Evolutionary conservation across 108 stramenopile genomes (phyloP).

Genomic region (Cyclotella sp.): DNA sequence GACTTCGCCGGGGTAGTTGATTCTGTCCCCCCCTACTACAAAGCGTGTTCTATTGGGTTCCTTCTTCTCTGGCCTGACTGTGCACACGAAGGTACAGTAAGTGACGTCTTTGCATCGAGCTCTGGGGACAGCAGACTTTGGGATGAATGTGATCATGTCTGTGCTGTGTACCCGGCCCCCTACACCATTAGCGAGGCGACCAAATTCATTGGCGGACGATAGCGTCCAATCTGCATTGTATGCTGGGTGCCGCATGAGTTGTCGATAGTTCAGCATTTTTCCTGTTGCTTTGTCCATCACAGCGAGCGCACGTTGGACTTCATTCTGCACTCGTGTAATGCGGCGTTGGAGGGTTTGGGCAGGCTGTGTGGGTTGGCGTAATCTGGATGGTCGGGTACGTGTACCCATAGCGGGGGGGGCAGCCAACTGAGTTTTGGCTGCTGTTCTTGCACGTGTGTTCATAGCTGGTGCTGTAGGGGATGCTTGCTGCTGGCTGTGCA

Average conservation of each 20-base stretch:
- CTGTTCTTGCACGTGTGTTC: no score
- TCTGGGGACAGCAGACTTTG: not conserved
- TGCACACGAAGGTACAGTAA: constrained; percentile 13
- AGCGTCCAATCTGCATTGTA: not conserved
- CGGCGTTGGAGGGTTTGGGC: constrained; percentile 3
- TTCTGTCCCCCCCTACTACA: constrained; percentile 3
- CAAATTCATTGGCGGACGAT: no score
- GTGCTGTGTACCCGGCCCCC: no score
- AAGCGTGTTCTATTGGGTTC: constrained; percentile 13
- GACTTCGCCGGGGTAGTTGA: no score
- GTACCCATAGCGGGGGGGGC: no score
- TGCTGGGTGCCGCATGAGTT: not conserved
- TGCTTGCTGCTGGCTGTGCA: no score
- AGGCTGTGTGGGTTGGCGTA: not conserved
- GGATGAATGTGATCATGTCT: no score
- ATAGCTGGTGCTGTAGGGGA: no score
- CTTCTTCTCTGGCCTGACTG: constrained; percentile 10
- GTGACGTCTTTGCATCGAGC: constrained; percentile 9
- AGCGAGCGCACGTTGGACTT: constrained; percentile 3
- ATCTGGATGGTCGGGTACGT: not conserved
- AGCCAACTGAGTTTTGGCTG: no score
- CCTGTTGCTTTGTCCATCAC: constrained; percentile 5
- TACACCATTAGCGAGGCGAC: no score
- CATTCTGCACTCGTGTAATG: constrained; percentile 8
- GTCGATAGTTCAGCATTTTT: constrained; percentile 15